A percentile compares a stretch with the other conserved stretches of the same genome.
phyloP scores from a whole-genome alignment of 768 basidiomycete species.

The Obba rivulosa region DNA sequence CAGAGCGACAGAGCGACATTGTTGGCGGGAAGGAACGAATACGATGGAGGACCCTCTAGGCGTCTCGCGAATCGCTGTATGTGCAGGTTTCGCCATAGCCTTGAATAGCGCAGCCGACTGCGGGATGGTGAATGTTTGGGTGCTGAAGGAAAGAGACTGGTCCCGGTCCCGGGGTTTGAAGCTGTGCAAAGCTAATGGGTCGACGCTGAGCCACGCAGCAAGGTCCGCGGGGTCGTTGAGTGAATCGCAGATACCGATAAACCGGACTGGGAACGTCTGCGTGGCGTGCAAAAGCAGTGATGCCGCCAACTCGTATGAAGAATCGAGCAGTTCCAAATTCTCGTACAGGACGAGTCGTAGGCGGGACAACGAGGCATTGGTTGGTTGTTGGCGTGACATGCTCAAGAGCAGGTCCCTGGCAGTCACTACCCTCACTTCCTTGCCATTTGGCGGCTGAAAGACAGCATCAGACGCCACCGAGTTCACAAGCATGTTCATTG shows the following conservation, averaged over 20 bases:
- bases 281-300: slow-evolving; percentile 64
- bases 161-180: slow-evolving; percentile 84
- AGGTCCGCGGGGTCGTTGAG: slow-evolving; percentile 78
- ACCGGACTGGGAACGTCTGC: slow-evolving; percentile 58
- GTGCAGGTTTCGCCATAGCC: slow-evolving; percentile 87
- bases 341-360: slow-evolving; percentile 76
- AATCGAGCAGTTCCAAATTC: slow-evolving; percentile 77
- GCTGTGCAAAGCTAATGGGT: slow-evolving; percentile 55
- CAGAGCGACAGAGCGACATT: slow-evolving; percentile 67
- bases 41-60: slow-evolving; percentile 56
- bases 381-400: slow-evolving; percentile 28
- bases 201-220: slow-evolving; percentile 78
- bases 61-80: slow-evolving; percentile 58
- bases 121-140: slow-evolving; percentile 79
- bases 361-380: slow-evolving; percentile 24
- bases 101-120: slow-evolving; percentile 86
- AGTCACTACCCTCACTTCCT: slow-evolving; percentile 52
- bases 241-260: slow-evolving; percentile 73
- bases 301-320: slow-evolving; percentile 77
- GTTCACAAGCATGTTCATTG: slow-evolving; percentile 37
- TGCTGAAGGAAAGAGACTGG: slow-evolving; percentile 61
- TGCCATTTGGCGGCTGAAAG: slow-evolving; percentile 35
- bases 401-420: slow-evolving; percentile 44
- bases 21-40: slow-evolving; percentile 82
- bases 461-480: slow-evolving; percentile 21